Evolutionary conservation across 176 grass and related monocot genomes (phyloP).

Genomic region (Secale cereale): DNA sequence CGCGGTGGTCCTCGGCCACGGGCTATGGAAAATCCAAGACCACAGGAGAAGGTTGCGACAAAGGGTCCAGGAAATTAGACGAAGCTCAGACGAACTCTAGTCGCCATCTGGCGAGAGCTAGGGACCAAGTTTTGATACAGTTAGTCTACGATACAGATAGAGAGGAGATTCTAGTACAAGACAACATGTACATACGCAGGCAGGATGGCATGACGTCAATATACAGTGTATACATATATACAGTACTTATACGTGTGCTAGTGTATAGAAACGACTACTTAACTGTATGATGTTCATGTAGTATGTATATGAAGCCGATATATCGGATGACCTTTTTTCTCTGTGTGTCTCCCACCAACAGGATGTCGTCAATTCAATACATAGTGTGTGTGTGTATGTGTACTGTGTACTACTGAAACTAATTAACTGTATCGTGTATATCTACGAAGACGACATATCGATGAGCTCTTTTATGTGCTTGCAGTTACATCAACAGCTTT

Average conservation of each 20-base stretch:
- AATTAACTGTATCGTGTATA: neutral
- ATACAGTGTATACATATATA: neutral
- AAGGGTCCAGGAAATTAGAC: constrained; percentile 55
- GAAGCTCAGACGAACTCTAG: constrained; percentile 17
- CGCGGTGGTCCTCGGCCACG: constrained; percentile 81
- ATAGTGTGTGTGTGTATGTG: neutral
- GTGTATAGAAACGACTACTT: neutral
- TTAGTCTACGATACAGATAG: constrained; percentile 8
- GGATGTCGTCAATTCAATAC: neutral
- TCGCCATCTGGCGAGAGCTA: neutral
- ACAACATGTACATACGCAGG: constrained; percentile 26
- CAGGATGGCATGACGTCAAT: neutral
- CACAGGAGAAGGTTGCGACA: constrained; percentile 70
- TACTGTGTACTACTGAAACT: neutral
- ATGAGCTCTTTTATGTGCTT: neutral
- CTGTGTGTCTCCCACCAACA: neutral
- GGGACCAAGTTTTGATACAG: constrained; percentile 34
- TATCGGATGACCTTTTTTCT: neutral
- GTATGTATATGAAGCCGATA: neutral
- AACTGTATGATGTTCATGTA: neutral
- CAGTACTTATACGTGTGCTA: neutral
- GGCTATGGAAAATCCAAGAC: constrained; percentile 92
- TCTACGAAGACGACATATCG: neutral
- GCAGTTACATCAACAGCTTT: neutral
- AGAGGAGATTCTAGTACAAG: neutral